Evolutionary conservation across 805 yeast genomes (phyloP).

Genomic region (Teunomyces tritomae): DNA sequence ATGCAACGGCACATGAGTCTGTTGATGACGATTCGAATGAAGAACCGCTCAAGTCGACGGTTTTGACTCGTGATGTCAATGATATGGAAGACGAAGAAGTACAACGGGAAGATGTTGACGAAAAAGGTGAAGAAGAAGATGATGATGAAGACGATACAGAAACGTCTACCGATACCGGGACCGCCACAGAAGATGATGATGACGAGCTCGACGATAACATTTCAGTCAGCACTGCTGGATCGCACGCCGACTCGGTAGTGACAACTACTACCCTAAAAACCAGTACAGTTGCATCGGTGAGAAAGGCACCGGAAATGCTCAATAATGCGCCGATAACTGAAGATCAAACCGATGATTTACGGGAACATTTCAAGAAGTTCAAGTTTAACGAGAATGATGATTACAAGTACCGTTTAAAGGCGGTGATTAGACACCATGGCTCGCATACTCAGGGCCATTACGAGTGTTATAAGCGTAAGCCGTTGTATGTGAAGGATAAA

Average conservation of each 20-base stretch:
- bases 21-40: constrained; percentile 18
- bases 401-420: constrained; percentile 57
- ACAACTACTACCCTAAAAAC: constrained; percentile 5
- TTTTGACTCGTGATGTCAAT: constrained; percentile 23
- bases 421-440: constrained; percentile 84
- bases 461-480: constrained; percentile 82
- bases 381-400: constrained; percentile 41
- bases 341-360: constrained; percentile 36
- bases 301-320: constrained; percentile 23
- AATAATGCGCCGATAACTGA: constrained; percentile 37
- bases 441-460: constrained; percentile 88
- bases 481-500: constrained; percentile 48
- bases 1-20: constrained; percentile 14
- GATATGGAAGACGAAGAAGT: constrained; percentile 31
- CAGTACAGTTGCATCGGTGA: constrained; percentile 7
- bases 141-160: constrained; percentile 23
- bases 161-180: constrained; percentile 8
- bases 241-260: constrained; percentile 9
- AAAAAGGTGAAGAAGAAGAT: constrained; percentile 29
- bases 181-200: constrained; percentile 16
- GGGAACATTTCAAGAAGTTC: constrained; percentile 34
- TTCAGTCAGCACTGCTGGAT: constrained; percentile 7
- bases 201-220: constrained; percentile 13
- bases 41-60: constrained; percentile 8
- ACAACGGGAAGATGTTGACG: constrained; percentile 40